Conservation (phyloP, 1,284 basidiomycete genomes). For the Puccinia coronata region DNA sequence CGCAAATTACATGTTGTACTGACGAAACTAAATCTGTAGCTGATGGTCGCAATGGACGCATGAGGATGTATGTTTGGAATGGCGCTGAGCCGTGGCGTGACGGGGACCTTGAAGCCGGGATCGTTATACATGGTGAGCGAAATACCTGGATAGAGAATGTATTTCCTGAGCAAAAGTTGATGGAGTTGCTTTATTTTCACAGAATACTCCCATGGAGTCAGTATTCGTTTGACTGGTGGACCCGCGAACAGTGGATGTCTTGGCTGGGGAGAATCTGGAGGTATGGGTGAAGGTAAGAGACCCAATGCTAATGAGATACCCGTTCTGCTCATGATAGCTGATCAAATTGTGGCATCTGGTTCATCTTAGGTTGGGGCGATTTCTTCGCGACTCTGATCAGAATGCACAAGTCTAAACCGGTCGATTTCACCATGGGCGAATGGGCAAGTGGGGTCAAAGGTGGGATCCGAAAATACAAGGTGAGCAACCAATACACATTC, state of each 20-base stretch:
- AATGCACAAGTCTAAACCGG: constrained; percentile 63
- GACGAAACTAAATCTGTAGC: constrained; percentile 30
- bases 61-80: constrained; percentile 97
- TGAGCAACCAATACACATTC: neutral
- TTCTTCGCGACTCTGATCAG: constrained; percentile 64
- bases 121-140: constrained; percentile 52
- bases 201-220: constrained; percentile 74
- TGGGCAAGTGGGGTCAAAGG: constrained; percentile 79
- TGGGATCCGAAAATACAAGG: constrained; percentile 80
- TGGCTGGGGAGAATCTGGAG: constrained; percentile 91
- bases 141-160: neutral
- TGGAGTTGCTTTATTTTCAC: constrained; percentile 45
- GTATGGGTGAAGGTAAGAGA: constrained; percentile 68
- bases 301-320: neutral
- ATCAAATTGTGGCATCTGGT: neutral
- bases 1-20: neutral
- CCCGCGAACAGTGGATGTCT: constrained; percentile 88
- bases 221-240: constrained; percentile 89
- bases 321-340: neutral
- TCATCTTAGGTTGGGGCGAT: constrained; percentile 75
- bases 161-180: neutral
- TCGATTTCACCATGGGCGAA: constrained; percentile 72
- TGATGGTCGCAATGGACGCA: constrained; percentile 72
- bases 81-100: constrained; percentile 84
- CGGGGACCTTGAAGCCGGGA: constrained; percentile 76